Base-by-base conservation (phyloP, 2,329 filamentous ascomycete species). In the Neofusicoccum sp. region DNA sequence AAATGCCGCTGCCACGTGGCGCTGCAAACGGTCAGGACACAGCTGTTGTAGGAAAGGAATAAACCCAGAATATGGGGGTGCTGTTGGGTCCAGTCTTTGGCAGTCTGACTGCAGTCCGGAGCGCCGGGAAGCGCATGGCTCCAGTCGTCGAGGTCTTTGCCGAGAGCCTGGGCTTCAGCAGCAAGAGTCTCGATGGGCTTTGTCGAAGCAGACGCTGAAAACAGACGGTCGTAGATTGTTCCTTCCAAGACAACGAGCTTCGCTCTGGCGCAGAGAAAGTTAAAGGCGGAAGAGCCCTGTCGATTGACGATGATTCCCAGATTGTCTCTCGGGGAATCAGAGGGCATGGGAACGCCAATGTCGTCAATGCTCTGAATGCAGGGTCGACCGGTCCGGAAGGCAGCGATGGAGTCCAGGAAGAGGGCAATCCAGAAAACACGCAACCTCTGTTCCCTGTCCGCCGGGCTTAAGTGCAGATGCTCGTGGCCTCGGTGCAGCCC, bases 1-100 rank as follows among this genome's bases (percentile, higher is more conserved):
- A 58, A 58, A n/a, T 58, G 54, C 41, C 54, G 39, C 7, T 58
- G 54, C 54, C 54, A 58, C 6, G 54, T 45, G 29, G 54, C 54
- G 7, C 54, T 58, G 31, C 45, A 41, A 4, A 58, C 54, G 0
- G 41, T 58, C 29, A 58, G 34, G 31, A 36, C n/a, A n/a, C 41
- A 45, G 14, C 39, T 58, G n/a, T 58, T 39, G n/a, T 45, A 58
- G 9, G 54, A 39, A 14, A 58, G 54, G 1, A 58, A 29, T n/a
- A 58, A 9, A 9, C 54, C 9, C 6, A 44, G 6, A 6, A 58
- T 16, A 8, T 58, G 54, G 1, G 41, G 29, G 2, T 45, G 41
- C n/a, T 36, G 54, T 4, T 45, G 7, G 1, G 16, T 31, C 54
- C 54, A 58, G 8, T 45, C 14, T 1, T 58, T 41, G 11, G n/a